phyloP scores from a whole-genome alignment of 371 early-diverging fungal species.

The Rhizopus arrhizus region DNA sequence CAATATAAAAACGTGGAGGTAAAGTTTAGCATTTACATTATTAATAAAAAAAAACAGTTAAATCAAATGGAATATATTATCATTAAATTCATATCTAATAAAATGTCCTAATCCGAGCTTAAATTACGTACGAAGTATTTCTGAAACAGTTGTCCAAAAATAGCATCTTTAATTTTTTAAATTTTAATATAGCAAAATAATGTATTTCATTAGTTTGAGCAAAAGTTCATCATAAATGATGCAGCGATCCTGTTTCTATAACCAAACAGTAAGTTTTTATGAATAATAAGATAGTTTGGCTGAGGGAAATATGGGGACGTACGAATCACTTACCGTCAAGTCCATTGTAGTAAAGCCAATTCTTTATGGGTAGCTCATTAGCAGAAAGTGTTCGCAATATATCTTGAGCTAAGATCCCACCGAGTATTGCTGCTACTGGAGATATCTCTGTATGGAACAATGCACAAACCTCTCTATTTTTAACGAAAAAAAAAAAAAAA shows the following conservation, averaged over 20 bases:
- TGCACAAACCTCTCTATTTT: constrained; percentile 40
- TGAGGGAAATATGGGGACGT: neutral
- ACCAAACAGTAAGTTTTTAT: neutral
- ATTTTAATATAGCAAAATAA: too few relatives aligned
- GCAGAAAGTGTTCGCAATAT: constrained; percentile 79
- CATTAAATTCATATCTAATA: too few relatives aligned
- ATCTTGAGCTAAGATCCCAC: constrained; percentile 90
- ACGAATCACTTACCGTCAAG: constrained; percentile 51
- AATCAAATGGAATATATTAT: too few relatives aligned
- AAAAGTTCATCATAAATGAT: neutral
- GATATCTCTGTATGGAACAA: constrained; percentile 64
- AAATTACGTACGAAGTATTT: too few relatives aligned
- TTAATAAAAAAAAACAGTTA: too few relatives aligned
- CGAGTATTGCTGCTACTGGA: constrained; percentile 83
- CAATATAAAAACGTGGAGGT: too few relatives aligned
- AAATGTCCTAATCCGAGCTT: too few relatives aligned
- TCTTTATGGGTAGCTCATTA: constrained; percentile 81
- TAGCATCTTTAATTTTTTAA: too few relatives aligned
- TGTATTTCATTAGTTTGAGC: too few relatives aligned
- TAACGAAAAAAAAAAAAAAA: constrained; percentile 5
- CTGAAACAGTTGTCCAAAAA: too few relatives aligned
- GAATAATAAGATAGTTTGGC: neutral
- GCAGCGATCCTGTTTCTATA: constrained; percentile 2
- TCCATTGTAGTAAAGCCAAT: constrained; percentile 79
- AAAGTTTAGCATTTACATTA: too few relatives aligned